Base-by-base conservation (phyloP, 345 rosid species). In the Pistacia atlantica region DNA sequence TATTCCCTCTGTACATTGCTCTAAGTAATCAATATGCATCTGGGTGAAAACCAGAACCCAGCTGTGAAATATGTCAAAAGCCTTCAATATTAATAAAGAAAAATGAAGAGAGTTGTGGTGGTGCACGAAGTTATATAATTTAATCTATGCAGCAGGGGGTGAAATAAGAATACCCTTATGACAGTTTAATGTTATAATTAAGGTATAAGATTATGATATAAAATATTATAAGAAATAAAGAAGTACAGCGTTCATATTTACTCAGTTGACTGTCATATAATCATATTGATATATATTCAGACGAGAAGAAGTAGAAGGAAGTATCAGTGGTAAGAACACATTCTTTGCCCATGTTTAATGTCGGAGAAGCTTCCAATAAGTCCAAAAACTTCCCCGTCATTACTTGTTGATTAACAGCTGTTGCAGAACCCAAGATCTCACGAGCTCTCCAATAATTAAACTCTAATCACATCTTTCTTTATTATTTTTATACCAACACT, bases 331-430 rank as follows among this genome's bases (percentile, higher is more conserved):
- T 72, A 79, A 76, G 75, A 88, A 83, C 88, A 83, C 89, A 89
- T 87, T 88, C 87, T 81, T 83, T 79, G 74, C 78, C 87, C 90
- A 88, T 81, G 91, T 87, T 89, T 84, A 51, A 77, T 88, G 92
- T 90, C 88, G 90, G 89, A 75, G 81, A 81, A 80, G 79, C 86
- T 84, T 89, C 90, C 85, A 85, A 65, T 83, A 79, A 74, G 74
- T 86, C 88, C 92, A 90, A 89, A 85, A 80, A 61, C 82, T 72
- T 62, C 79, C 80, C 78, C 67, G 78, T 83, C 84, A 81, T 75
- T 81, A 62, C 84, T 78, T 77, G 78, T 60, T 79, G 75, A 86
- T 81, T 85, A 82, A 79, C 85, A 85, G 85, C 84, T 84, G 85
- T 84, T 81, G 72, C 85, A 80, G 80, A 82, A 68, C 82, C 90